phyloP scores from a whole-genome alignment of 805 yeast genomes.

The Dipodascus geniculatus region DNA sequence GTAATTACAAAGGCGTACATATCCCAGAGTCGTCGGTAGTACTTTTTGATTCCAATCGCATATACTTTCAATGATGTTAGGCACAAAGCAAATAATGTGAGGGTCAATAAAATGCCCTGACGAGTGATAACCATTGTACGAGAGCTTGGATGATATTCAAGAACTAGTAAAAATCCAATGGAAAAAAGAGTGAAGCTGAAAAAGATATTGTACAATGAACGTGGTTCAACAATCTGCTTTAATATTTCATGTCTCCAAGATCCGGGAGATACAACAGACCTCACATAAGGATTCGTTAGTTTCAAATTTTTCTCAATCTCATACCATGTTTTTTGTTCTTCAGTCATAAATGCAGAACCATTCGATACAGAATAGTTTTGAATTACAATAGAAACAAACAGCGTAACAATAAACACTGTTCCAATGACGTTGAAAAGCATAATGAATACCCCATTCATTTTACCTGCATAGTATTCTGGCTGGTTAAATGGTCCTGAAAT shows the following conservation, averaged over 20 bases:
- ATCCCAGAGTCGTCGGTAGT: slow-evolving; percentile 54
- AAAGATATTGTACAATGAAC: neutral
- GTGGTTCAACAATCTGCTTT: slow-evolving; percentile 9
- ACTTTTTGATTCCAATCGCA: slow-evolving; percentile 28
- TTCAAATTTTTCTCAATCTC: slow-evolving; percentile 60
- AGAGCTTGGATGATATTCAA: slow-evolving; percentile 37
- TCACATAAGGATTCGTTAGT: slow-evolving; percentile 34
- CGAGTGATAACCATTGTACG: slow-evolving; percentile 26
- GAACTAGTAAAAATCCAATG: slow-evolving; percentile 36
- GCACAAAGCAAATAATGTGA: slow-evolving; percentile 12
- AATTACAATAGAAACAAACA: slow-evolving; percentile 83
- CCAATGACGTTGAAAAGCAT: slow-evolving; percentile 69
- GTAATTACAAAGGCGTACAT: slow-evolving; percentile 37
- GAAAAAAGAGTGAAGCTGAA: slow-evolving; percentile 8
- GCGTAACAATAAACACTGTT: slow-evolving; percentile 72
- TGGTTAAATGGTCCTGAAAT: slow-evolving; percentile 62
- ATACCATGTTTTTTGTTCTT: slow-evolving; percentile 78
- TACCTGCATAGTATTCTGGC: slow-evolving; percentile 30
- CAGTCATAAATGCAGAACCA: slow-evolving; percentile 76
- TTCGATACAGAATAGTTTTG: slow-evolving; percentile 67
- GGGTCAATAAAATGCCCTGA: slow-evolving; percentile 25
- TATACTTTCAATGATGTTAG: slow-evolving; percentile 14
- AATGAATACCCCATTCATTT: slow-evolving; percentile 54
- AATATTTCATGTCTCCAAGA: slow-evolving; percentile 17
- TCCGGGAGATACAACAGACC: slow-evolving; percentile 14